Percentiles rank a stretch among this genome's conserved stretches.
phyloP scores from a whole-genome alignment of 176 grass and related monocot genomes.

The Saccharum officinarum region DNA sequence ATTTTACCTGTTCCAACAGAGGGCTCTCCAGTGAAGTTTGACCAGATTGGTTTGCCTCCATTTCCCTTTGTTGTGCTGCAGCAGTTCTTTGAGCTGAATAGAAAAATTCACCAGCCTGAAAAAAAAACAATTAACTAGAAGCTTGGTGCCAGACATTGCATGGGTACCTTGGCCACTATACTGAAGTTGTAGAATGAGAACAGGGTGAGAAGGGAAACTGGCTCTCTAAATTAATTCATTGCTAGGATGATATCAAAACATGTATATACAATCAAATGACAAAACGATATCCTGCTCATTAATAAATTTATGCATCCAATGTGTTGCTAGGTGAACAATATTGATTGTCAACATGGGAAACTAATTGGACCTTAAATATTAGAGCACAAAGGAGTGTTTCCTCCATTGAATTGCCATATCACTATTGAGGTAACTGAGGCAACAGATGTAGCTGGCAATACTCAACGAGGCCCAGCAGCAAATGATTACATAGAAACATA shows the following conservation, averaged over 20 bases:
- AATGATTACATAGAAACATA: neutral
- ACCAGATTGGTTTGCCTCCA: conserved; percentile 59
- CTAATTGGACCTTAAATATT: neutral
- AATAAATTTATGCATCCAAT: neutral
- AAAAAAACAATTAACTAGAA: conserved; percentile 37
- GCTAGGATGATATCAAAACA: neutral
- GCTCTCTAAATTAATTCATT: neutral
- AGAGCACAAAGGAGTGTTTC: neutral
- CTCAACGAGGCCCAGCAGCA: neutral
- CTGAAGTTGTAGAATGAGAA: neutral
- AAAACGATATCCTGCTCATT: neutral
- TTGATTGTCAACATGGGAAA: neutral
- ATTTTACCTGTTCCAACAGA: conserved; percentile 77
- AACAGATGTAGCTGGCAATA: neutral
- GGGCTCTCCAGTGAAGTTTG: conserved; percentile 80
- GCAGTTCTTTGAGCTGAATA: conserved; percentile 78
- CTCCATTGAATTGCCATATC: neutral
- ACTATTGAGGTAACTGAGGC: neutral
- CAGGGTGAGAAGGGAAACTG: neutral
- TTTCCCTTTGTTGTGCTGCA: conserved; percentile 76
- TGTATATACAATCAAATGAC: neutral
- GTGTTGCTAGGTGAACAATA: neutral
- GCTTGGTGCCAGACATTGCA: neutral
- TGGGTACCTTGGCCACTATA: neutral
- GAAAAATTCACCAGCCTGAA: conserved; percentile 90